These are phyloP conservation scores for Kwoniella bestiolae DNA, from an alignment of 768 basidiomycete species.

Conservation along the genomic window DNA sequence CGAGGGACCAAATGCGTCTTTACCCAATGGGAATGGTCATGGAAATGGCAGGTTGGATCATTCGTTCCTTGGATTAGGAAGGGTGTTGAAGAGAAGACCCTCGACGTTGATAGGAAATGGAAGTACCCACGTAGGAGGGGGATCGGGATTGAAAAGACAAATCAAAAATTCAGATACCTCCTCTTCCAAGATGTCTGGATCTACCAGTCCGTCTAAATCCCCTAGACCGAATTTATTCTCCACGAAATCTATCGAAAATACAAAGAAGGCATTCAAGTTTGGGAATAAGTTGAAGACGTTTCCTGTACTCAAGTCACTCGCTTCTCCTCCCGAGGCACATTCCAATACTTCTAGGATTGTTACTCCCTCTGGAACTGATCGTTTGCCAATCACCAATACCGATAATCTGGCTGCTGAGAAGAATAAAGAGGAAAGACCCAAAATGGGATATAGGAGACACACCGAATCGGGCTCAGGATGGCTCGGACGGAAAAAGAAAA, in stretches of 20 bases:
- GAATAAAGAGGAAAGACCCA: slow-evolving; percentile 6
- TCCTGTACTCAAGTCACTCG: slow-evolving; percentile 17
- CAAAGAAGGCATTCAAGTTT: slow-evolving; percentile 26
- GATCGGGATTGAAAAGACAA: slow-evolving; percentile 25
- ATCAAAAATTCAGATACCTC: slow-evolving; percentile 24
- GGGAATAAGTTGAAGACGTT: slow-evolving; percentile 33
- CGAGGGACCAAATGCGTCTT: slow-evolving; percentile 16
- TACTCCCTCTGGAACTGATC: neutral
- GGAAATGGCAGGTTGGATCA: slow-evolving; percentile 4
- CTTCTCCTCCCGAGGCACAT: neutral
- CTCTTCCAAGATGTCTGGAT: neutral
- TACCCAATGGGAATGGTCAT: slow-evolving; percentile 22
- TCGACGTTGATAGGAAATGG: slow-evolving; percentile 14
- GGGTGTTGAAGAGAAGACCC: slow-evolving; percentile 24
- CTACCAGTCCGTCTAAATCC: slow-evolving; percentile 24
- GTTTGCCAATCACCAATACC: neutral
- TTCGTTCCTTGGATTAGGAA: slow-evolving; percentile 32
- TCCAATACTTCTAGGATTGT: neutral
- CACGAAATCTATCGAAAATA: slow-evolving; percentile 22
- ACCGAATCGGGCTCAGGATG: slow-evolving; percentile 15
- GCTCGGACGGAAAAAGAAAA: slow-evolving; percentile 6
- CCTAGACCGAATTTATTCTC: slow-evolving; percentile 16
- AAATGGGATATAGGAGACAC: slow-evolving; percentile 13
- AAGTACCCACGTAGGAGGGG: neutral
- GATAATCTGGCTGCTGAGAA: neutral